Conservation (phyloP, 2,329 filamentous ascomycete genomes). For the Aureobasidium sp. region DNA sequence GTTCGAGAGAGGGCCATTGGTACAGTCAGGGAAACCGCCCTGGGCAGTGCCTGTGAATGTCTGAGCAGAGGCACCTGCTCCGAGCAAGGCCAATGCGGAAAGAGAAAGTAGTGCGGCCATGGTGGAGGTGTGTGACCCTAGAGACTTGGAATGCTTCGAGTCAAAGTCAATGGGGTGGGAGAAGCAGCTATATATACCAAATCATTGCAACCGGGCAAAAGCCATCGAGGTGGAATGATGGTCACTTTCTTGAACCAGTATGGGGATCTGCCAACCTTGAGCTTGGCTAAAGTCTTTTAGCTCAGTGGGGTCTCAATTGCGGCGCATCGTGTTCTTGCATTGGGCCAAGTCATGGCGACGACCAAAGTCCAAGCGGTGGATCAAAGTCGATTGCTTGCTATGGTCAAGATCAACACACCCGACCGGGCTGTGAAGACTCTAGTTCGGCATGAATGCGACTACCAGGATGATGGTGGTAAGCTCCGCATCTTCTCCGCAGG, state of each 20-base stretch:
- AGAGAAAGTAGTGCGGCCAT: constrained; percentile 16
- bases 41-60: neutral
- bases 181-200: constrained; percentile 9
- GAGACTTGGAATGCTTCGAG: neutral
- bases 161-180: neutral
- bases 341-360: neutral
- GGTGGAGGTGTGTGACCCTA: neutral
- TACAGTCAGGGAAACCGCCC: constrained; percentile 43
- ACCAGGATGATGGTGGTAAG: neutral
- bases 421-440: neutral
- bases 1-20: constrained; percentile 41
- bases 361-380: neutral
- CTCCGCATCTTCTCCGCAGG: constrained; percentile 15
- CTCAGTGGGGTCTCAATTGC: neutral
- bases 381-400: neutral
- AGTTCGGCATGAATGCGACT: neutral
- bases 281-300: constrained; percentile 14
- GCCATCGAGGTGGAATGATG: constrained; percentile 2
- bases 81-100: constrained; percentile 10
- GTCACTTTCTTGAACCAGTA: neutral
- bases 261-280: constrained; percentile 12
- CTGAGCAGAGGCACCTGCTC: constrained; percentile 8
- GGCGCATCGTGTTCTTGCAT: neutral
- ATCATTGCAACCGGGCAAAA: neutral
- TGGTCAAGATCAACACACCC: constrained; percentile 6